Evolutionary conservation across 306 rosid genomes (phyloP).

Genomic region (Malus sylvestris): DNA sequence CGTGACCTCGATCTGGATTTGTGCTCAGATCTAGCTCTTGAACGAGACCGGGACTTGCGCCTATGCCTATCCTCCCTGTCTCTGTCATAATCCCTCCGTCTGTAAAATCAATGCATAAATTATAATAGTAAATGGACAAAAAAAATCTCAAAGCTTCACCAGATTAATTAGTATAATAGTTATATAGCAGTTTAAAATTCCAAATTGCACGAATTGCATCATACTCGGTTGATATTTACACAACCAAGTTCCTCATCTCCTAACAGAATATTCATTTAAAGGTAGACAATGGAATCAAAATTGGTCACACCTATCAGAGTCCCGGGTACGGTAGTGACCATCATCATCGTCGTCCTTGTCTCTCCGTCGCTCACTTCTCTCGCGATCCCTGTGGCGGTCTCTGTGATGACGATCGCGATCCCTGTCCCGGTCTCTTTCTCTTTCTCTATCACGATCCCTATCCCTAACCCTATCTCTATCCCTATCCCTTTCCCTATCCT

Average conservation of each 20-base stretch:
- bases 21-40: conserved; percentile 66
- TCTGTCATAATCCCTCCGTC: conserved; percentile 73
- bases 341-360: conserved; percentile 70
- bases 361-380: conserved; percentile 73
- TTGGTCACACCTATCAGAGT: conserved; percentile 57
- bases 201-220: neutral
- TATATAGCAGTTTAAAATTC: neutral
- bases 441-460: conserved; percentile 19
- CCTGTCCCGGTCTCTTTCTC: conserved; percentile 52
- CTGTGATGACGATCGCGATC: conserved; percentile 41
- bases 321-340: conserved; percentile 58
- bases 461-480: conserved; percentile 57
- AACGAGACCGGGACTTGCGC: conserved; percentile 56
- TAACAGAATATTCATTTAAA: neutral
- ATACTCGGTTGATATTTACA: neutral
- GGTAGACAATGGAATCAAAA: neutral
- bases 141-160: neutral
- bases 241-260: neutral
- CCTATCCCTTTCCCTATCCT: conserved; percentile 42
- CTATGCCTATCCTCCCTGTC: conserved; percentile 66
- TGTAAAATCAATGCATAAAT: conserved; percentile 14
- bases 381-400: conserved; percentile 60
- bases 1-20: conserved; percentile 61
- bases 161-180: neutral
- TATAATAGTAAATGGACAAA: neutral